These are phyloP conservation scores for Albophoma yamanashiensis DNA, from an alignment of 2,329 filamentous ascomycete species.

Conservation along the genomic window DNA sequence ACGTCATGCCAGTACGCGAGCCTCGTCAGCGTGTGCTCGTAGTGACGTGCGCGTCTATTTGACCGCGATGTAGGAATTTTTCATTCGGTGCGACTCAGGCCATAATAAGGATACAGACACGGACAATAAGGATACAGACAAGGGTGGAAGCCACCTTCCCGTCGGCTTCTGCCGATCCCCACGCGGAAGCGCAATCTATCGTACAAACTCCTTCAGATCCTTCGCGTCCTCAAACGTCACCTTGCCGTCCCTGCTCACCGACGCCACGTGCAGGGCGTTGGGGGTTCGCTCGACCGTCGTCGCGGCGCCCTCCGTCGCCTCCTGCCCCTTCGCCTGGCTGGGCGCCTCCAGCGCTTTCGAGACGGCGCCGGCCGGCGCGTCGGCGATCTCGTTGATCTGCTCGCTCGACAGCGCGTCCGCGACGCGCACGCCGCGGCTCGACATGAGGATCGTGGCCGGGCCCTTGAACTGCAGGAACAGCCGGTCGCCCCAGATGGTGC, in stretches of 20 bases:
- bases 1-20: background rate
- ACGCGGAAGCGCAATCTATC: constrained; percentile 12
- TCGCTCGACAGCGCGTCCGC: constrained; percentile 66
- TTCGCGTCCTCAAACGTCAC: constrained; percentile 54
- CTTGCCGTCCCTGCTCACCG: constrained; percentile 49
- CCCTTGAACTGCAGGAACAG: constrained; percentile 86
- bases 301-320: constrained; percentile 7
- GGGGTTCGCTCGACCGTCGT: constrained; percentile 23
- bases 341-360: constrained; percentile 44
- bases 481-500: constrained; percentile 87
- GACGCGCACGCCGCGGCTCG: constrained; percentile 71
- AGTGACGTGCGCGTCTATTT: background rate
- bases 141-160: background rate
- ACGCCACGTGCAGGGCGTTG: constrained; percentile 43
- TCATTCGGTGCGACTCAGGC: background rate
- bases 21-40: background rate
- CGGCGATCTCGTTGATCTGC: constrained; percentile 85
- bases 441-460: constrained; percentile 75
- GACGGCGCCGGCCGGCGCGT: constrained; percentile 62
- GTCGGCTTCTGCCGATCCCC: background rate
- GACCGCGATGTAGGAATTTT: background rate
- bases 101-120: background rate
- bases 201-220: constrained; percentile 44
- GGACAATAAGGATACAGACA: background rate
- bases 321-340: constrained; percentile 23